phyloP scores from a whole-genome alignment of 345 rosid genomes.

The Populus simonii region DNA sequence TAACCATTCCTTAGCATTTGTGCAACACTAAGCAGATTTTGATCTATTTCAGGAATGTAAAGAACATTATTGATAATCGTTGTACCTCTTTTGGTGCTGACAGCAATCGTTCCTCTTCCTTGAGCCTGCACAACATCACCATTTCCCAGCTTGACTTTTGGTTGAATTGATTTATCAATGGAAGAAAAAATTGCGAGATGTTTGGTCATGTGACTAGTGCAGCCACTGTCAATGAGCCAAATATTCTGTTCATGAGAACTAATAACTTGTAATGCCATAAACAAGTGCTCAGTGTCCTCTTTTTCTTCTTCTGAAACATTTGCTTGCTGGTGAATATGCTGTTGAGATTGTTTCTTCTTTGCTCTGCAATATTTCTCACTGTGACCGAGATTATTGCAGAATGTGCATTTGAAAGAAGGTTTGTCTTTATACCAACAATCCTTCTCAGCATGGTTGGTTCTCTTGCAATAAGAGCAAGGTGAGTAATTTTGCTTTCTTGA shows the following conservation, averaged over 20 bases:
- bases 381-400: not conserved
- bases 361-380: not conserved
- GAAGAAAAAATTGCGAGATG: not conserved
- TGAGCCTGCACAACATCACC: not conserved
- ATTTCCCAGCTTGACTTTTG: not conserved
- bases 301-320: not conserved
- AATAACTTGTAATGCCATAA: not conserved
- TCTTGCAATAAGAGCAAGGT: not conserved
- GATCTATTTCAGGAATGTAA: not conserved
- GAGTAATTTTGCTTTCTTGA: not conserved
- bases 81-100: not conserved
- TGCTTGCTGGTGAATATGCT: not conserved
- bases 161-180: not conserved
- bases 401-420: not conserved
- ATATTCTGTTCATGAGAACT: not conserved
- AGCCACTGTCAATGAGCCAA: not conserved
- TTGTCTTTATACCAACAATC: not conserved
- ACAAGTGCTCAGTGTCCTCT: not conserved
- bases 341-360: not conserved
- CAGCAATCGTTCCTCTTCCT: not conserved
- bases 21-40: not conserved
- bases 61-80: not conserved
- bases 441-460: not conserved
- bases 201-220: not conserved
- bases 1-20: not conserved